A percentile compares a stretch with the other conserved stretches of the same genome.
phyloP scores from a whole-genome alignment of 768 basidiomycete genomes.

The Termitomyces bulborhizus region DNA sequence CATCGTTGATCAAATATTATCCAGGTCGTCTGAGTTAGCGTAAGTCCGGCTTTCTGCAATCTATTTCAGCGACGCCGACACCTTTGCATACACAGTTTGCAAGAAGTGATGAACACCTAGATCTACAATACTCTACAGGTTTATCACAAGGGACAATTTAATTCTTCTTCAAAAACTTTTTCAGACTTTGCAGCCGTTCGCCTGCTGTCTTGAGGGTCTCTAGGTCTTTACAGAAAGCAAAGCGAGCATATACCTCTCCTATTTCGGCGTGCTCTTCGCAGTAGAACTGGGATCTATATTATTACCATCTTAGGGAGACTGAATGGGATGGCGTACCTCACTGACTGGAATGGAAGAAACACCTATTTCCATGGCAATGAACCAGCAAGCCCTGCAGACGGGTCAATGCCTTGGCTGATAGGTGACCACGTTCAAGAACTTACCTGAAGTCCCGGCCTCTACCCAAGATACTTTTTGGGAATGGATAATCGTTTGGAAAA shows the following conservation, averaged over 20 bases:
- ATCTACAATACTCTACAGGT: conserved; percentile 2
- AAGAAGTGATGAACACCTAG: not conserved
- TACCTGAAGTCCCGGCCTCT: conserved; percentile 87
- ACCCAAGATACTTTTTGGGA: conserved; percentile 68
- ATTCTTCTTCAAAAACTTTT: conserved; percentile 45
- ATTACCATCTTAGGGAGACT: not conserved
- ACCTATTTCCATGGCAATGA: conserved; percentile 84
- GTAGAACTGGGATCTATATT: conserved; percentile 61
- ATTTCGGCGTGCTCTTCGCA: conserved; percentile 80
- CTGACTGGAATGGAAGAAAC: conserved; percentile 94
- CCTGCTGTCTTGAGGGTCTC: conserved; percentile 81
- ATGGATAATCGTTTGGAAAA: conserved; percentile 81
- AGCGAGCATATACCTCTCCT: conserved; percentile 82
- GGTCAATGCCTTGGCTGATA: not conserved
- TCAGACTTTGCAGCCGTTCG: conserved; percentile 70
- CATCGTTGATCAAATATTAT: conserved; percentile 52
- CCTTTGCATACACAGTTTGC: not conserved
- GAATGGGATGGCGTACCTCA: conserved; percentile 54
- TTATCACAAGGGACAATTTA: not conserved
- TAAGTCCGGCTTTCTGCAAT: not conserved
- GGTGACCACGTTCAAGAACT: not conserved
- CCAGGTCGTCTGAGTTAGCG: conserved; percentile 11
- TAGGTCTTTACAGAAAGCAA: conserved; percentile 94
- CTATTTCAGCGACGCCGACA: not conserved
- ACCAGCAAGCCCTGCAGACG: conserved; percentile 78